Percentiles rank a stretch among this genome's conserved stretches.
Evolutionary conservation across 2,329 filamentous ascomycete genomes (phyloP).

Genomic region (Epichloe sibirici): DNA sequence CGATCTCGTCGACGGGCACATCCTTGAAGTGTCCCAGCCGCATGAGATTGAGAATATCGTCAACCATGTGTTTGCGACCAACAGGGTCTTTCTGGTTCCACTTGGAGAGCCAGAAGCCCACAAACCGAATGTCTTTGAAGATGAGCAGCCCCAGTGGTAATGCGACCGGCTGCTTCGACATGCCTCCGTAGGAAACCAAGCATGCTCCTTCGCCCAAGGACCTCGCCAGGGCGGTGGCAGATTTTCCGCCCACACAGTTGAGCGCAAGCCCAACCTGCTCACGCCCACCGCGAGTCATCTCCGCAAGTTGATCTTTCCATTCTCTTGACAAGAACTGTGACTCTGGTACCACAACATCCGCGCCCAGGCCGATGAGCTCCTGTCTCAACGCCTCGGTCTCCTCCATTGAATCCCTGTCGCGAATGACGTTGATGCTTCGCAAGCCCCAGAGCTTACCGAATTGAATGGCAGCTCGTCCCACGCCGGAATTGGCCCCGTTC

Average conservation of each 20-base stretch:
- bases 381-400: conserved; percentile 48
- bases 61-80: conserved; percentile 69
- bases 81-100: conserved; percentile 70
- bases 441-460: conserved; percentile 76
- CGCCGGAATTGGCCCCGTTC: conserved; percentile 90
- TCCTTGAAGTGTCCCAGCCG: conserved; percentile 69
- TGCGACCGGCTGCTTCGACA: conserved; percentile 76
- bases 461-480: conserved; percentile 85
- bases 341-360: conserved; percentile 44
- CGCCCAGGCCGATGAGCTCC: conserved; percentile 43
- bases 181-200: conserved; percentile 89
- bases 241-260: conserved; percentile 89
- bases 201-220: conserved; percentile 55
- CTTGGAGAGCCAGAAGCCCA: conserved; percentile 88
- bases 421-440: conserved; percentile 79
- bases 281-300: conserved; percentile 58
- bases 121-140: conserved; percentile 81
- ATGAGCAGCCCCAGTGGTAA: conserved; percentile 79
- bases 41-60: conserved; percentile 68
- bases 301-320: conserved; percentile 48
- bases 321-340: conserved; percentile 42
- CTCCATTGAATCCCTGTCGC: conserved; percentile 52
- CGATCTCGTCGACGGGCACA: conserved; percentile 67
- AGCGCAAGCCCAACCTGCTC: conserved; percentile 66
- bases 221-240: conserved; percentile 67